Evolutionary conservation across 2,329 filamentous ascomycete species (phyloP).

Genomic region (Botrytis cinerea): DNA sequence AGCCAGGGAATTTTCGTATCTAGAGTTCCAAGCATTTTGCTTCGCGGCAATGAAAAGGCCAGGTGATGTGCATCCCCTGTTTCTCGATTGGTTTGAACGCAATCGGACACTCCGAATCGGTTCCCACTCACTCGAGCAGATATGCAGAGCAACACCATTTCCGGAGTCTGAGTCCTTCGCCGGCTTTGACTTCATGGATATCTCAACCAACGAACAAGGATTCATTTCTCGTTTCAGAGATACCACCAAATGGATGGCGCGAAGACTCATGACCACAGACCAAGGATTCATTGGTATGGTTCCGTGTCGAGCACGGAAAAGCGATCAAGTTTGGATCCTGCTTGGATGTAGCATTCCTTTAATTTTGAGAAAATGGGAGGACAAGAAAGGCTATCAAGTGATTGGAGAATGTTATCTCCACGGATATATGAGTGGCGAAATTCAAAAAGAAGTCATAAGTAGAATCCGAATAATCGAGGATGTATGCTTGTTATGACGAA

Average conservation of each 20-base stretch:
- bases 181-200: background rate
- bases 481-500: slow-evolving; percentile 16
- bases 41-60: background rate
- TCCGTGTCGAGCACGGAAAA: slow-evolving; percentile 23
- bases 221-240: background rate
- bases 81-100: slow-evolving; percentile 8
- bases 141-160: background rate
- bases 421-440: slow-evolving; percentile 32
- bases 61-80: background rate
- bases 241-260: slow-evolving; percentile 8
- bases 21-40: slow-evolving; percentile 7
- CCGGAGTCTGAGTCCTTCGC: background rate
- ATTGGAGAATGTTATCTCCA: slow-evolving; percentile 32
- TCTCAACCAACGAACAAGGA: background rate
- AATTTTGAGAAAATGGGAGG: slow-evolving; percentile 26
- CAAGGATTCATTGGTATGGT: slow-evolving; percentile 21
- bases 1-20: background rate
- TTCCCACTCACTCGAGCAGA: slow-evolving; percentile 6
- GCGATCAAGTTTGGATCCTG: slow-evolving; percentile 31
- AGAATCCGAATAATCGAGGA: slow-evolving; percentile 6
- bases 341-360: slow-evolving; percentile 31
- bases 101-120: slow-evolving; percentile 6
- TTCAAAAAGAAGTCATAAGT: background rate
- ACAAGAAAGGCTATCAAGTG: slow-evolving; percentile 16
- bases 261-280: background rate